Percentiles rank a stretch among this genome's conserved stretches.
phyloP scores from a whole-genome alignment of 1,284 basidiomycete species.

The Leccinum fuscescens region DNA sequence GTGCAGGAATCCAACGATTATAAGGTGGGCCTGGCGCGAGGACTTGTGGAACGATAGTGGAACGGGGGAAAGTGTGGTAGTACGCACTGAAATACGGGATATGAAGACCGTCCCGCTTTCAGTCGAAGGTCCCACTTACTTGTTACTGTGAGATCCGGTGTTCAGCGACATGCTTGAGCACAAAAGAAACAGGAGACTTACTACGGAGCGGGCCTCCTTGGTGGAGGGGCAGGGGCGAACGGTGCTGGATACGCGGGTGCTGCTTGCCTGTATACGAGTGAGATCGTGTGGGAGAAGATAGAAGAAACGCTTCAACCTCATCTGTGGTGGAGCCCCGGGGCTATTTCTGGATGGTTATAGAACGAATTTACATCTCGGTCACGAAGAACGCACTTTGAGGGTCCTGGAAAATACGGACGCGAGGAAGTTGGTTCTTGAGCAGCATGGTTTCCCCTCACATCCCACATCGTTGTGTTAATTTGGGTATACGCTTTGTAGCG shows the following conservation, averaged over 20 bases:
- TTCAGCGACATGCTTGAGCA: constrained; percentile 7
- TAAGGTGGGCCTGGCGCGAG: not conserved
- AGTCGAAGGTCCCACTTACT: constrained; percentile 24
- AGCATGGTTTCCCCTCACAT: constrained; percentile 20
- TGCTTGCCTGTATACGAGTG: constrained; percentile 16
- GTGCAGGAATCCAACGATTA: not conserved
- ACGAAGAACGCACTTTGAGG: constrained; percentile 18
- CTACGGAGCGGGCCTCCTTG: constrained; percentile 19
- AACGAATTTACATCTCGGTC: not conserved
- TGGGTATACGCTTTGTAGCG: constrained; percentile 36
- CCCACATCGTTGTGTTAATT: constrained; percentile 32
- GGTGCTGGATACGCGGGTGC: constrained; percentile 16
- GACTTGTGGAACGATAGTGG: constrained; percentile 7
- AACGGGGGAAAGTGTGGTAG: constrained; percentile 32
- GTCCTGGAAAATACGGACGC: constrained; percentile 14
- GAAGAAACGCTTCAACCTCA: constrained; percentile 11
- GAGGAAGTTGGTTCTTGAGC: constrained; percentile 17
- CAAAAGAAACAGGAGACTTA: constrained; percentile 8
- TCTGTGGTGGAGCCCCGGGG: constrained; percentile 9
- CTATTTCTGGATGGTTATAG: constrained; percentile 15
- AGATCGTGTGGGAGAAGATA: not conserved
- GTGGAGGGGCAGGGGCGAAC: constrained; percentile 19
- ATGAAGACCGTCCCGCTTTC: constrained; percentile 15
- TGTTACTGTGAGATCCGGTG: constrained; percentile 10
- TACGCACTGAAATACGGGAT: constrained; percentile 19